These are phyloP conservation scores for Usnea hakonensis DNA, from an alignment of 495 filamentous ascomycete genomes.

Conservation along the genomic window DNA sequence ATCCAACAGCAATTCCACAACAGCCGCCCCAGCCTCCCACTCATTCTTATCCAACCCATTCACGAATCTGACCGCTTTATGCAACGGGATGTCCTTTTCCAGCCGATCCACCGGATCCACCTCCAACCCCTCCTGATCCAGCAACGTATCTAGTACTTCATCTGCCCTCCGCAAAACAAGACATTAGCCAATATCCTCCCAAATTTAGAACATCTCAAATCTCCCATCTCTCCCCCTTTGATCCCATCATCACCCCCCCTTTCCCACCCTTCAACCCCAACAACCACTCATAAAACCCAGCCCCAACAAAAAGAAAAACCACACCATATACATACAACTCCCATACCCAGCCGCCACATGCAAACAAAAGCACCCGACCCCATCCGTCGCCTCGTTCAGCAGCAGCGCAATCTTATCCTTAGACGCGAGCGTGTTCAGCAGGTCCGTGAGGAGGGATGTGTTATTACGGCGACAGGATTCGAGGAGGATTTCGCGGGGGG, in stretches of 20 bases:
- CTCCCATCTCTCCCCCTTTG: background rate
- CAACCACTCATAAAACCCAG: background rate
- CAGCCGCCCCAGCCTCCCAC: constrained; percentile 17
- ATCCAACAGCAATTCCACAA: constrained; percentile 80
- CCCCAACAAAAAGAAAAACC: background rate
- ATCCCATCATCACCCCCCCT: no score
- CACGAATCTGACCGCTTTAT: constrained; percentile 77
- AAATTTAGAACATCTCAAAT: no score
- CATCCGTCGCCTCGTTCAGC: constrained; percentile 76
- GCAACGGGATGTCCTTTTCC: constrained; percentile 85
- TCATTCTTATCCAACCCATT: constrained; percentile 41
- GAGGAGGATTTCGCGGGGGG: constrained; percentile 74
- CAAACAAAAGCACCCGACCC: constrained; percentile 77
- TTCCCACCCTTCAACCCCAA: background rate
- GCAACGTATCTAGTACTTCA: constrained; percentile 82
- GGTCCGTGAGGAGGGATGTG: constrained; percentile 64
- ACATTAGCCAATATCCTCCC: background rate
- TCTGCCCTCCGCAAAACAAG: constrained; percentile 38
- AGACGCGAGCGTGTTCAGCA: constrained; percentile 36
- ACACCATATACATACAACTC: constrained; percentile 56
- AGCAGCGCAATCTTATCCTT: constrained; percentile 57
- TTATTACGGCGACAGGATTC: constrained; percentile 94
- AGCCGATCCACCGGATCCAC: constrained; percentile 76
- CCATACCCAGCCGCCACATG: constrained; percentile 83
- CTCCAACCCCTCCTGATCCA: constrained; percentile 91